Conservation (phyloP, 2,329 filamentous ascomycete genomes). For the Alternaria postmessia region DNA sequence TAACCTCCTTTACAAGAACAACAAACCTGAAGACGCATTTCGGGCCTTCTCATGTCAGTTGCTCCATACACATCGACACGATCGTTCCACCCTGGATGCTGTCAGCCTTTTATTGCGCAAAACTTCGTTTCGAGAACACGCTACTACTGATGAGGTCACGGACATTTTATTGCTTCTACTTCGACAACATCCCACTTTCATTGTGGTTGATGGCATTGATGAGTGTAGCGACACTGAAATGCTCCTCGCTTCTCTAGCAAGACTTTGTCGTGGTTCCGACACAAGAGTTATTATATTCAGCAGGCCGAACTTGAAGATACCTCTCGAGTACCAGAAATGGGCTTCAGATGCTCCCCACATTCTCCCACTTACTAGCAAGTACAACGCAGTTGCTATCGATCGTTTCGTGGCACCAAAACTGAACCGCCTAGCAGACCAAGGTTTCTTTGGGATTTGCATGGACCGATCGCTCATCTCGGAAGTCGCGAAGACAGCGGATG, state of each 20-base stretch:
- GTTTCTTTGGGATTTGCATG: constrained; percentile 41
- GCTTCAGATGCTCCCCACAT: constrained; percentile 38
- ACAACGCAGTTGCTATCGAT: constrained; percentile 32
- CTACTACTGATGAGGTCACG: constrained; percentile 38
- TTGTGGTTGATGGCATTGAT: constrained; percentile 43
- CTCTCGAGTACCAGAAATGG: constrained; percentile 41
- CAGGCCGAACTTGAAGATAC: constrained; percentile 35
- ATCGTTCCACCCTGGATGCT: constrained; percentile 36
- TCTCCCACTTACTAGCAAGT: constrained; percentile 23
- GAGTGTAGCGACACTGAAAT: constrained; percentile 31
- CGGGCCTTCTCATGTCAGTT: constrained; percentile 36
- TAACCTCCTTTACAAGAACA: constrained; percentile 23
- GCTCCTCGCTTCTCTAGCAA: constrained; percentile 31
- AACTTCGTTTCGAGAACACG: constrained; percentile 31
- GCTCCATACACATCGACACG: constrained; percentile 33
- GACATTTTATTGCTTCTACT: constrained; percentile 36
- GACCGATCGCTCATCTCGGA: constrained; percentile 30
- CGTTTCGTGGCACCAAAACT: constrained; percentile 28
- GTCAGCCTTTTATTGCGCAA: constrained; percentile 39
- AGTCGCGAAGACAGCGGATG: constrained; percentile 29
- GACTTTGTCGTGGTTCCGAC: constrained; percentile 37
- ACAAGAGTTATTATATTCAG: constrained; percentile 37
- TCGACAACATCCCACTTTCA: constrained; percentile 41
- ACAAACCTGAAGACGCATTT: constrained; percentile 32
- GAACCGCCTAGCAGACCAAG: constrained; percentile 38